Base-by-base conservation (phyloP, 306 rosid species). In the Sicyos baderoa region DNA sequence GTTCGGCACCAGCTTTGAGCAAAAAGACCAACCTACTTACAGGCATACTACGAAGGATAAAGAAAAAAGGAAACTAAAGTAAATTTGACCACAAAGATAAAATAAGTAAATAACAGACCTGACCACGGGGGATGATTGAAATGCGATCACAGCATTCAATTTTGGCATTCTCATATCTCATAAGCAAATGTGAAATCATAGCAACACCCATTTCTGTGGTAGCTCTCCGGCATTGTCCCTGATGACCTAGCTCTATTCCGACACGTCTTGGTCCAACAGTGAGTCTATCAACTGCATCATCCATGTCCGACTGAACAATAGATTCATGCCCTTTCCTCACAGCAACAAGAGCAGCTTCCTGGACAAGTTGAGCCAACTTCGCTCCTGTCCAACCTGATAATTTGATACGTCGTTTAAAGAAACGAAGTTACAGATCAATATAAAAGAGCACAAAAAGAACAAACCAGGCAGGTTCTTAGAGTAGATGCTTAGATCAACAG, bases 281-380 rank as follows among this genome's bases (percentile, higher is more conserved):
- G 61, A 93, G 96, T 75, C 99, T 82, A 80, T 93, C 97, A 70
- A 93, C 94, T 23, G 99, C 97, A 79, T 88, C 97, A 76, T 93
- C 94, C 97, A 93, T 77, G 83, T 93, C 97, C 3, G 96, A 80
- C 80, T 83, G 94, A 81, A 82, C 84, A 88, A 90, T 77, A 70
- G 99, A 84, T 63, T 74, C 74, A 77, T 93, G 99, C 66, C 77
- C 84, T 78, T 88, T 93, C 82, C 99, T 86, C 42, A 93, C 96
- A 29, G 99, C 99, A 68, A 93, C 96, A 77, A 93, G 97, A 71
- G 99, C 99, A 68, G 99, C 97, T 87, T 88, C 97, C 81, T 90
- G 99, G 75, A 93, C 85, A 76, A 93, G 77, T 80, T 93, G 99
- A 69, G 99, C 96, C 83, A 93, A 79, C 77, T 74, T 90, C 73